Percentiles rank a stretch among this genome's conserved stretches.
These are phyloP conservation scores for Coemansia sp. DNA, from an alignment of 192 early-diverging fungal species.

Conservation along the genomic window DNA sequence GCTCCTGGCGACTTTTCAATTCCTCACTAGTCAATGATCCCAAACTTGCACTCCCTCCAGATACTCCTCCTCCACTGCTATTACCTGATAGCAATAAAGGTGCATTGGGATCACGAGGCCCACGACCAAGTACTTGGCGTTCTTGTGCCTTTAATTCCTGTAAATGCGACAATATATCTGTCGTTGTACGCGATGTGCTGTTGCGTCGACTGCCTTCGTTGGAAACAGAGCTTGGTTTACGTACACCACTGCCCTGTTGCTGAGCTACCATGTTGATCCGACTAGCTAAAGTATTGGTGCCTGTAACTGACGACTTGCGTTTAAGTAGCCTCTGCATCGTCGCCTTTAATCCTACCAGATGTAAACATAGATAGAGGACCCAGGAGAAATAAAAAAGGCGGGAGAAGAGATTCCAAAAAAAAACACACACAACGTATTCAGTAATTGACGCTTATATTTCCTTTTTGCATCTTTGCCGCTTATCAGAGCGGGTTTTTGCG, in stretches of 20 bases:
- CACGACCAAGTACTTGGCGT: slow-evolving; percentile 35
- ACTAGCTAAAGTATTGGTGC: too few relatives aligned
- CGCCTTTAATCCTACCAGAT: slow-evolving; percentile 16
- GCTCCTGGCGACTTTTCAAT: slow-evolving; percentile 35
- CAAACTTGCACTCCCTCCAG: too few relatives aligned
- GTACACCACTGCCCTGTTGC: neutral
- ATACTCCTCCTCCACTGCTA: too few relatives aligned
- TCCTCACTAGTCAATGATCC: slow-evolving; percentile 20
- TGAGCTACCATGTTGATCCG: neutral
- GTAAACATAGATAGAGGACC: neutral
- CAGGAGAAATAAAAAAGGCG: neutral
- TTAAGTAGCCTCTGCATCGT: slow-evolving; percentile 31
- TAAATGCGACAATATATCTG: slow-evolving; percentile 45
- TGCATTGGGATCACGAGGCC: slow-evolving; percentile 15
- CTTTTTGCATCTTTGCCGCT: too few relatives aligned
- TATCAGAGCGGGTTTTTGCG: too few relatives aligned
- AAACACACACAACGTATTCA: too few relatives aligned
- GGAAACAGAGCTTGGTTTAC: slow-evolving; percentile 1
- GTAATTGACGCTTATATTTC: too few relatives aligned
- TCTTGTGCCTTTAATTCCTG: slow-evolving; percentile 48
- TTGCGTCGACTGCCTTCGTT: slow-evolving; percentile 17
- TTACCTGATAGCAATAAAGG: too few relatives aligned
- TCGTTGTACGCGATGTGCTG: slow-evolving; percentile 17
- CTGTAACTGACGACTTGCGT: slow-evolving; percentile 5
- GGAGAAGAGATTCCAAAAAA: too few relatives aligned